Percentiles rank a stretch among this genome's conserved stretches.
These are phyloP conservation scores for Botrytis galanthina DNA, from an alignment of 2,329 filamentous ascomycete species.

Conservation along the genomic window DNA sequence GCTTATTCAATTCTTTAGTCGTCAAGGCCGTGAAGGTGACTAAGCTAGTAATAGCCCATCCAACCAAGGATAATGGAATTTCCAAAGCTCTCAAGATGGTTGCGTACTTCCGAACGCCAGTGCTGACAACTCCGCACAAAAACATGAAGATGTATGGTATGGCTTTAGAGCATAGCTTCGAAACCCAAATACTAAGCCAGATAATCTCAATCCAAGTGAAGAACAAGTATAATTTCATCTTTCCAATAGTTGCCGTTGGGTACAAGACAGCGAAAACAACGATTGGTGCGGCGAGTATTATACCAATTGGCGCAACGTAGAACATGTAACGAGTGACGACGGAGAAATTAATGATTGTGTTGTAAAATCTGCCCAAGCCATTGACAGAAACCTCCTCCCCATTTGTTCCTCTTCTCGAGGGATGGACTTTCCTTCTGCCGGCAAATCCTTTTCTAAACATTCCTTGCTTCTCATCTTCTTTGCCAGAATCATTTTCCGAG, in stretches of 20 bases:
- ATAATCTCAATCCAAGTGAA: constrained; percentile 69
- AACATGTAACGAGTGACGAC: constrained; percentile 64
- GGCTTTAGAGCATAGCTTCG: constrained; percentile 61
- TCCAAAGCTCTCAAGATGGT: constrained; percentile 62
- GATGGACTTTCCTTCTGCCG: constrained; percentile 50
- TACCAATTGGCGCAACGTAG: constrained; percentile 63
- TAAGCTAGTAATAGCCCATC: constrained; percentile 64
- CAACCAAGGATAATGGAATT: constrained; percentile 65
- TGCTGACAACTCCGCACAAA: constrained; percentile 65
- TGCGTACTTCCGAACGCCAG: constrained; percentile 69
- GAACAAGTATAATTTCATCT: constrained; percentile 56
- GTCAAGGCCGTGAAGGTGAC: constrained; percentile 61
- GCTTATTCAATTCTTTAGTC: constrained; percentile 29
- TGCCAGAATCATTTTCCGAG: constrained; percentile 13
- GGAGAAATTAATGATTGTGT: constrained; percentile 62
- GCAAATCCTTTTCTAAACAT: constrained; percentile 25
- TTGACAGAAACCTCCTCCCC: constrained; percentile 58
- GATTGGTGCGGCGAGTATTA: constrained; percentile 61
- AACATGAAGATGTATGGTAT: constrained; percentile 65
- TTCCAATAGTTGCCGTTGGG: constrained; percentile 35
- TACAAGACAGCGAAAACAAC: constrained; percentile 44
- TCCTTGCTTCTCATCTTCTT: constrained; percentile 35
- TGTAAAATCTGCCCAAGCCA: constrained; percentile 64
- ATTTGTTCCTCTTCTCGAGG: constrained; percentile 44
- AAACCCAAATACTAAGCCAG: constrained; percentile 66